A percentile compares a stretch with the other conserved stretches of the same genome.
phyloP scores from a whole-genome alignment of 2,329 filamentous ascomycete species.

The Blumeriella jaapii region DNA sequence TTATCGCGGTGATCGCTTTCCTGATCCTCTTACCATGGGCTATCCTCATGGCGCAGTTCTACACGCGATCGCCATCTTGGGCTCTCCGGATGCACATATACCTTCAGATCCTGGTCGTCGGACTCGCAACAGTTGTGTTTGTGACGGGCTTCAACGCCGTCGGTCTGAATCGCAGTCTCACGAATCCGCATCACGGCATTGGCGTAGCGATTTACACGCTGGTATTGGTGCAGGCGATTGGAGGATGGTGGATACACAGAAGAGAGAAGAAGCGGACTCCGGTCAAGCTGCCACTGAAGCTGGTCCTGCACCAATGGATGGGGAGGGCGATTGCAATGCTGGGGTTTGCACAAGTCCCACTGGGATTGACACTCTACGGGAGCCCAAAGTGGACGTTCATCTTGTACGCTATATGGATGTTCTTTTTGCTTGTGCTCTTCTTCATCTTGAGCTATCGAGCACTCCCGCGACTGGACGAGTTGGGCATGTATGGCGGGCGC shows the following conservation, averaged over 20 bases:
- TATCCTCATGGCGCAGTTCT: slow-evolving; percentile 65
- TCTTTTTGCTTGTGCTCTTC: slow-evolving; percentile 60
- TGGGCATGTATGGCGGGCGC: slow-evolving; percentile 31
- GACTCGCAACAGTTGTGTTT: slow-evolving; percentile 60
- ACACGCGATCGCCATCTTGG: slow-evolving; percentile 46
- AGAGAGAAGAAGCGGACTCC: slow-evolving; percentile 32
- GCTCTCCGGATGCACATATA: slow-evolving; percentile 63
- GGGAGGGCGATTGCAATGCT: slow-evolving; percentile 69
- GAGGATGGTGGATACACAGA: slow-evolving; percentile 48
- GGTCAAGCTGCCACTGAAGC: slow-evolving; percentile 27
- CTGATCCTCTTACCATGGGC: slow-evolving; percentile 61
- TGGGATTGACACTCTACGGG: slow-evolving; percentile 85
- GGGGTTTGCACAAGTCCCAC: slow-evolving; percentile 74
- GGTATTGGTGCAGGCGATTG: slow-evolving; percentile 58
- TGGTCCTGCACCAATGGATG: slow-evolving; percentile 69
- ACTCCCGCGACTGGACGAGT: slow-evolving; percentile 34
- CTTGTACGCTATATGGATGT: slow-evolving; percentile 69
- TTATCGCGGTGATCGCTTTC: slow-evolving; percentile 63
- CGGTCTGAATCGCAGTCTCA: slow-evolving; percentile 56
- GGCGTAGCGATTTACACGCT: slow-evolving; percentile 68
- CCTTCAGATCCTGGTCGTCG: slow-evolving; percentile 56
- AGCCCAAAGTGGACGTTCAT: slow-evolving; percentile 80
- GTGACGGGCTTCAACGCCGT: slow-evolving; percentile 70
- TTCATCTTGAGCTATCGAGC: slow-evolving; percentile 68
- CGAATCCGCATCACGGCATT: slow-evolving; percentile 79